Evolutionary conservation across 805 yeast species (phyloP).

Genomic region (Saccharomycopsis selenospora): DNA sequence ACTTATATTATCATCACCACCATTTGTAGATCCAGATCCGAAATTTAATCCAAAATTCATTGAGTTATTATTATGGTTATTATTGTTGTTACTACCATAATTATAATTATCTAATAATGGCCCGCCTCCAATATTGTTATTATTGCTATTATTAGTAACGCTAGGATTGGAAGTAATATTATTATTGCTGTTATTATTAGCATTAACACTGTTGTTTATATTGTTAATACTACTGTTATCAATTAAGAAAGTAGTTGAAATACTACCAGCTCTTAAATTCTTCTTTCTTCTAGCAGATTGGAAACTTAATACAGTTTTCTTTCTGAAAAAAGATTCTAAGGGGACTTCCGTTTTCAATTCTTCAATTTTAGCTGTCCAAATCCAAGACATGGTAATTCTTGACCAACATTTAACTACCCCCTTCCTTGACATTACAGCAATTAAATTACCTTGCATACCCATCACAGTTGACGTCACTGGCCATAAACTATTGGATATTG

Average conservation of each 20-base stretch:
- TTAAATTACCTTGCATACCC: conserved; percentile 51
- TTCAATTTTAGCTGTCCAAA: conserved; percentile 43
- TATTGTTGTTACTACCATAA: no score
- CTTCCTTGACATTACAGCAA: conserved; percentile 46
- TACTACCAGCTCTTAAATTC: neutral
- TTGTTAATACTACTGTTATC: no score
- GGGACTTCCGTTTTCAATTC: conserved; percentile 34
- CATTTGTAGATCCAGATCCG: conserved; percentile 3
- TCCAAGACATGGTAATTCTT: conserved; percentile 44
- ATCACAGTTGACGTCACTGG: conserved; percentile 53
- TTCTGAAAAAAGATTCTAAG: conserved; percentile 55
- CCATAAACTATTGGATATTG: conserved; percentile 42
- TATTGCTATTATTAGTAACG: no score
- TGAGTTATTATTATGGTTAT: no score
- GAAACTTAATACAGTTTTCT: conserved; percentile 33
- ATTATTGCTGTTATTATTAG: conserved; percentile 11
- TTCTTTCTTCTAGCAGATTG: conserved; percentile 36
- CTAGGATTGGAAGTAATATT: no score
- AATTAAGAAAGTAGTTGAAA: neutral
- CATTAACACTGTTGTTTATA: conserved; percentile 13
- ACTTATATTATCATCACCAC: conserved; percentile 16
- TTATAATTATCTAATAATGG: no score
- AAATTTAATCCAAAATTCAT: no score
- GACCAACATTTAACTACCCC: conserved; percentile 57
- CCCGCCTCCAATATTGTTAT: no score